Evolutionary conservation across 116 monocot genomes (phyloP).

Genomic region (Thalassia testudinum): DNA sequence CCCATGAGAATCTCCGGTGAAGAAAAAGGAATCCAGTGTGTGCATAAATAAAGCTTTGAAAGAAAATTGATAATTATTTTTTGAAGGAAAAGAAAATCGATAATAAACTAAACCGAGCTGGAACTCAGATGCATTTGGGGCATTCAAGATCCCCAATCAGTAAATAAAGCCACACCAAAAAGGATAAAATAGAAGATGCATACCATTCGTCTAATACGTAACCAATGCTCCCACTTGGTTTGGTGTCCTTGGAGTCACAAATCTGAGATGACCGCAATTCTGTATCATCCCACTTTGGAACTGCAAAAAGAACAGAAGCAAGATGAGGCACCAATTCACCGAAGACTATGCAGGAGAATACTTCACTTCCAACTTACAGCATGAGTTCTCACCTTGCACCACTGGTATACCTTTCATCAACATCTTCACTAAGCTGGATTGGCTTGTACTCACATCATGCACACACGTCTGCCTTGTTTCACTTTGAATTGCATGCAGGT

Average conservation of each 20-base stretch:
- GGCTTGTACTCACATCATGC: not conserved
- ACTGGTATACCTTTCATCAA: conserved; percentile 1
- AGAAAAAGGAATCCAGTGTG: not conserved
- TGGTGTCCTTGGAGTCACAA: conserved; percentile 3
- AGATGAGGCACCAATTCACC: not conserved
- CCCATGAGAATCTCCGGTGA: too few species aligned
- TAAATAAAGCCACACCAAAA: not conserved
- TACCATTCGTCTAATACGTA: conserved; percentile 82
- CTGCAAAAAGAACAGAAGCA: conserved; percentile 22
- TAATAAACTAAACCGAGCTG: not conserved
- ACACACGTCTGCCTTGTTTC: conserved; percentile 7
- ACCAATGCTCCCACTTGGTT: conserved; percentile 27
- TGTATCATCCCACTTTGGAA: conserved; percentile 55
- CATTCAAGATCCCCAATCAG: not conserved
- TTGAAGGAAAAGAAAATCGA: not conserved
- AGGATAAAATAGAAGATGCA: conserved; percentile 8
- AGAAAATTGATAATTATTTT: not conserved
- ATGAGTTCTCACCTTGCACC: not conserved
- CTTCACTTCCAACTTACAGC: not conserved
- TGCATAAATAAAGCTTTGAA: not conserved
- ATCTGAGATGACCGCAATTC: conserved; percentile 13
- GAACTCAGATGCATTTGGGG: not conserved
- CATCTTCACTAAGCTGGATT: not conserved
- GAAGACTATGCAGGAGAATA: not conserved
- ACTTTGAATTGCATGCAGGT: not conserved